Base-by-base conservation (phyloP, 208 protist species). In the Trypanosoma avium region DNA sequence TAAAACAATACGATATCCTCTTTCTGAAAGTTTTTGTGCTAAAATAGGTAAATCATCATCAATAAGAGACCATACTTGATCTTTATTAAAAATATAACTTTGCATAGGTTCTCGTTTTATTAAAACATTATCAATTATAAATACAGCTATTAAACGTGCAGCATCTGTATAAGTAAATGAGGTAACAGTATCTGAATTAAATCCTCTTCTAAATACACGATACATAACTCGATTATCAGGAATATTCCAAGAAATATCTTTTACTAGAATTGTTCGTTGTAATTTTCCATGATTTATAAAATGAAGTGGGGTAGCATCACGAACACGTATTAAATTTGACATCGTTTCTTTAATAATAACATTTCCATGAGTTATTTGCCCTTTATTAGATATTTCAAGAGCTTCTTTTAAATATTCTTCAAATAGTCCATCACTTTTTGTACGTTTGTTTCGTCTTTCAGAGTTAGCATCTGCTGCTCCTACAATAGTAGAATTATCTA, bases 1-100 rank as follows among this genome's bases (percentile, higher is more conserved):
- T 15, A 92, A 57, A 26, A 93, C 86, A 21, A 94, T 75, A 21
- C 84, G 75, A 59, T 79, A 89, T 13, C 90, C 90, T 22, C 82
- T 82, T 29, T 84, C 69, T 0, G 71, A 50, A 49, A 88, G 76
- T 10, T 30, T 43, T n/a, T 52, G 52, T 61, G 84, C 62, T 15
- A 71, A 52, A 13, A 33, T 43, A 10, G 75, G 49, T 5, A 86
- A 26, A 0, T 66, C 26, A 24, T 43, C 30, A 59, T 66, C 56
- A 13, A 62, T 42, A 43, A 57, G 15, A 13, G 42, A 57, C 61
- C 45, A 69, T 47, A n/a, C 10, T 4, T 13, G 42, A 26, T 45
- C 13, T 50, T 45, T 55, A 24, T 49, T 24, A 17, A 57, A 45
- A 13, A 83, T 49, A 36, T 45, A 40, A 22, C 40, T 35, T 35